A percentile compares a stretch with the other conserved stretches of the same genome.
Evolutionary conservation across 2,329 filamentous ascomycete genomes (phyloP).

Genomic region (Neonectria coccinea): DNA sequence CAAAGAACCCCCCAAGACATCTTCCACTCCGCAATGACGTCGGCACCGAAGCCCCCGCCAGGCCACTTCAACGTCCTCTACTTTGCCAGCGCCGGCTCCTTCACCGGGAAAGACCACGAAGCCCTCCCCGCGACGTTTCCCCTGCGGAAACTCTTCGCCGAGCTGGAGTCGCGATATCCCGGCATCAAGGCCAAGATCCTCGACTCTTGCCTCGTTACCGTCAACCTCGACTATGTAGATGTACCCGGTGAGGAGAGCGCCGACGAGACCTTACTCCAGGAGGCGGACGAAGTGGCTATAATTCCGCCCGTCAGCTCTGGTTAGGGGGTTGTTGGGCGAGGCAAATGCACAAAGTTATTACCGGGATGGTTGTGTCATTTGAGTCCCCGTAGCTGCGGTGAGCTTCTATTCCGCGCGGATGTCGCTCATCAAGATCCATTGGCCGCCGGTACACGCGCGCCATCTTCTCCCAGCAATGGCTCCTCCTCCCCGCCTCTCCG

Average conservation of each 20-base stretch:
- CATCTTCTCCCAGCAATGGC: conserved; percentile 43
- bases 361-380: conserved; percentile 2
- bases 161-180: conserved; percentile 75
- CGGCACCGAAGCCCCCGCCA: conserved; percentile 60
- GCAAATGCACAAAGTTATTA: conserved; percentile 27
- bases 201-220: conserved; percentile 78
- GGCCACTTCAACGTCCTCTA: conserved; percentile 85
- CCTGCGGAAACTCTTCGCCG: conserved; percentile 71
- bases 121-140: conserved; percentile 73
- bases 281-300: conserved; percentile 86
- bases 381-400: conserved; percentile 27
- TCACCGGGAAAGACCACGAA: conserved; percentile 76
- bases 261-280: conserved; percentile 66
- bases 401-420: not conserved
- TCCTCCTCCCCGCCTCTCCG: conserved; percentile 46
- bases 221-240: conserved; percentile 87
- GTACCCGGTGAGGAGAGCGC: conserved; percentile 60
- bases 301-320: conserved; percentile 91
- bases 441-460: conserved; percentile 12
- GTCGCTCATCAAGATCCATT: conserved; percentile 16
- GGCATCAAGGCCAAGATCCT: conserved; percentile 78
- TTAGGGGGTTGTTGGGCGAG: conserved; percentile 54
- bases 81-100: conserved; percentile 81
- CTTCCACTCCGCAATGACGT: conserved; percentile 46
- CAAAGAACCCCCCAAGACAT: conserved; percentile 28